Conservation (phyloP, 345 rosid species). For the Barbarea vulgaris region DNA sequence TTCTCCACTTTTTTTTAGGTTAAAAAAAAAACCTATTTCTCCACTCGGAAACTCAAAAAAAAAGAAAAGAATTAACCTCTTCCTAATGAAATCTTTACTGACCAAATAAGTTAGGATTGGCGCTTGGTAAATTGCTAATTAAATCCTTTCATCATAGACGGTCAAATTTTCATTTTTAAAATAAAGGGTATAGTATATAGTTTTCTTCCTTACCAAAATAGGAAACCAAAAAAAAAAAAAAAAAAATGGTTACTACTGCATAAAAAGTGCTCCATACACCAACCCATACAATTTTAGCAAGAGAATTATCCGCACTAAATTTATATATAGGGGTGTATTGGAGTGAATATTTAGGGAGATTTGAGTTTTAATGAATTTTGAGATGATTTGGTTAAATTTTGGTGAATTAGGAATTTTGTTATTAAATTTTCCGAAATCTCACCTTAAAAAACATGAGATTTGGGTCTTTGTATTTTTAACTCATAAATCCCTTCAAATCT, state of each 20-base stretch:
- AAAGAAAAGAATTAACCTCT: neutral
- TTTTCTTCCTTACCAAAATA: neutral
- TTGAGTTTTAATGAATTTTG: too few species aligned
- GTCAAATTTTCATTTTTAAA: neutral
- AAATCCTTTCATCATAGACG: neutral
- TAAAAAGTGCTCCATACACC: neutral
- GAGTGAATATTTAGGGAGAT: too few species aligned
- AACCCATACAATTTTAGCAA: neutral
- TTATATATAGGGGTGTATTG: too few species aligned
- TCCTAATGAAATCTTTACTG: neutral
- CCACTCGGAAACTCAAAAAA: neutral
- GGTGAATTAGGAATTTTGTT: too few species aligned
- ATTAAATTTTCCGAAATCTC: too few species aligned
- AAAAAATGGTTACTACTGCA: neutral
- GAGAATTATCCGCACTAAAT: neutral
- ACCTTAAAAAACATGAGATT: too few species aligned
- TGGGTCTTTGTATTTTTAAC: too few species aligned
- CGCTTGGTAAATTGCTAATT: too few species aligned
- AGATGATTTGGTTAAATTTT: too few species aligned
- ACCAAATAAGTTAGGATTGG: too few species aligned
- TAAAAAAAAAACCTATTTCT: neutral
- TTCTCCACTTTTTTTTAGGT: neutral
- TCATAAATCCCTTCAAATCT: too few species aligned
- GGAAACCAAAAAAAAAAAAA: neutral
- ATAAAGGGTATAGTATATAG: neutral